Base-by-base conservation (phyloP, 73 alveolate species). In the Halteria grandinella region DNA sequence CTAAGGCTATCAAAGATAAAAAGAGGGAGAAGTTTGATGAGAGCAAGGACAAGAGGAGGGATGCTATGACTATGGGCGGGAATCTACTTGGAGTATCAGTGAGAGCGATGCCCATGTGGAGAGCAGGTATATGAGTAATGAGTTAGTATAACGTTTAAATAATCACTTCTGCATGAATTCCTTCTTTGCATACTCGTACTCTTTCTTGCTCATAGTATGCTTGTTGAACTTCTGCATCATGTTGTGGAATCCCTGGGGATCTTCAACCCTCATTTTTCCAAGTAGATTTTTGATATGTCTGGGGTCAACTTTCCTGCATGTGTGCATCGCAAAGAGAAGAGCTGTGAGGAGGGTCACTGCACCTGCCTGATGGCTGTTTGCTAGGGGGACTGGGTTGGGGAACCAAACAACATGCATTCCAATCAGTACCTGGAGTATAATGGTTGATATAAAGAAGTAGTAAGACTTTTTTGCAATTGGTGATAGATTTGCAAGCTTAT, bases 61-160 rank as follows among this genome's bases (percentile, higher is more conserved):
- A 83, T 51, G 87, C 88, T 18, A 60, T 83, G 92, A 83, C 92
- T 32, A 76, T 83, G 75, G 91, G 91, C 21, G 91, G 91, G 12
- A 82, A 73, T 25, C 28, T 82, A 33, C 43, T 72, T 23, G 91
- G 91, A 8, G 24, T 78, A 4, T 40, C 53, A 41, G 69, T 59
- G 40, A 71, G 91, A 45, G 82, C 76, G 14, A 54, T 54, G 57
- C 77, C 86, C 34, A 55, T 41, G 8, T 80, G 91, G 91, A 51
- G 91, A 43, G 36, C 52, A 27, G 91, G 91, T 6, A 14, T 80
- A 0, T 70, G 74, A 41, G 1, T 1, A 28, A 2, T n/a, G n/a
- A n/a, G n/a, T n/a, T n/a, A n/a, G n/a, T n/a, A n/a, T n/a, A n/a
- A n/a, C n/a, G n/a, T n/a, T n/a, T n/a, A n/a, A n/a, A n/a, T n/a